Conservation (phyloP, 1,139 yeast species). For the Kluyveromyces sp. region DNA sequence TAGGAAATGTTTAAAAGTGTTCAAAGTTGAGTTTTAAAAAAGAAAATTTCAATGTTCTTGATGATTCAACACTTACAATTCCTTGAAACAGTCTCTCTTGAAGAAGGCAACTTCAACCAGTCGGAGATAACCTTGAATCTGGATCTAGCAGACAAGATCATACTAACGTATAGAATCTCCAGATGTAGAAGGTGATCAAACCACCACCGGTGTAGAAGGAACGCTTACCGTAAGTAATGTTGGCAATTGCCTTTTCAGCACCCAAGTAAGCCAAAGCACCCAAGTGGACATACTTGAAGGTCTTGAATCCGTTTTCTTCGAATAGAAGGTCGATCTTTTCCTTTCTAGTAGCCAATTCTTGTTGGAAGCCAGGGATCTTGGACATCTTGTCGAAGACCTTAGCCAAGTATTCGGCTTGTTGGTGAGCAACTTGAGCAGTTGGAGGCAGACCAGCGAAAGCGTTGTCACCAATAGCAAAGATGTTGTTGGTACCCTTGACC, state of each 20-base stretch:
- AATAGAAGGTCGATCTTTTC: constrained; percentile 37
- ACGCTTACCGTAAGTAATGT: constrained; percentile 83
- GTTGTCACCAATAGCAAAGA: constrained; percentile 92
- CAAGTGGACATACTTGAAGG: constrained; percentile 58
- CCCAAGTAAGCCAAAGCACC: constrained; percentile 83
- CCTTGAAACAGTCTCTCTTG: constrained; percentile 69
- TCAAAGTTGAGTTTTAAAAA: not conserved
- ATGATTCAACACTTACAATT: constrained; percentile 23
- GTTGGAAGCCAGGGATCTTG: constrained; percentile 56
- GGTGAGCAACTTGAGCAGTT: constrained; percentile 96
- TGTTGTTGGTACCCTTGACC: constrained; percentile 75
- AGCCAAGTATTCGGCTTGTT: constrained; percentile 83
- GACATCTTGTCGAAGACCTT: constrained; percentile 67
- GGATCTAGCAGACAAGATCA: constrained; percentile 86
- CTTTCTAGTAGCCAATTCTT: constrained; percentile 29
- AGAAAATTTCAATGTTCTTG: not conserved
- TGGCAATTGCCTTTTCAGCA: constrained; percentile 91
- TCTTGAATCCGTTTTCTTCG: constrained; percentile 43
- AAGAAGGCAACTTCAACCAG: constrained; percentile 85
- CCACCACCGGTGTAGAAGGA: constrained; percentile 87
- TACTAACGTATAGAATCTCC: constrained; percentile 89
- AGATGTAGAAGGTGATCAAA: constrained; percentile 77
- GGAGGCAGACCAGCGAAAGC: constrained; percentile 85
- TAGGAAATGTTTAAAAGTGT: not conserved
- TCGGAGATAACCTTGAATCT: constrained; percentile 79